phyloP scores from a whole-genome alignment of 1,284 basidiomycete genomes.

The Rhodotorula sp. region DNA sequence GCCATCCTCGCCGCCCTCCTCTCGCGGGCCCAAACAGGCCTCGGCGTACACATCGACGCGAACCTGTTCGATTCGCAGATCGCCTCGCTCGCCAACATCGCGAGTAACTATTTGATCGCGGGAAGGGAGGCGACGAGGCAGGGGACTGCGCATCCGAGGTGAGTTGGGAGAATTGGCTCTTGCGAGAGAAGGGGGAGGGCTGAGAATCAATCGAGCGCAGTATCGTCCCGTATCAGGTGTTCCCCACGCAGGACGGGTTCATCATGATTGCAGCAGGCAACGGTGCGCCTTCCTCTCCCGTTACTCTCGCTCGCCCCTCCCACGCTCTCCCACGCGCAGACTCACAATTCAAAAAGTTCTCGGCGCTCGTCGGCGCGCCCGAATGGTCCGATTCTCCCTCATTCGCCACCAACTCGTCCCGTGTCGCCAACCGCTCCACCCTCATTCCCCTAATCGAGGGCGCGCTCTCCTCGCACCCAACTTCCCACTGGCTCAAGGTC shows the following conservation, averaged over 20 bases:
- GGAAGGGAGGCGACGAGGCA: slow-evolving; percentile 81
- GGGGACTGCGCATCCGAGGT: slow-evolving; percentile 75
- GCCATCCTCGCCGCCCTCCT: slow-evolving; percentile 87
- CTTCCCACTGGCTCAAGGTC: slow-evolving; percentile 69
- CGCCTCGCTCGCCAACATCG: slow-evolving; percentile 88
- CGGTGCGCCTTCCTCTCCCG: slow-evolving; percentile 54
- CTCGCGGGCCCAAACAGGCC: slow-evolving; percentile 76
- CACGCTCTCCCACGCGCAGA: slow-evolving; percentile 25
- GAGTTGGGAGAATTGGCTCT: neutral
- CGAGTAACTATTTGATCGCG: slow-evolving; percentile 86
- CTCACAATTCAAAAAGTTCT: slow-evolving; percentile 65
- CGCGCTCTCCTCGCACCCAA: slow-evolving; percentile 59
- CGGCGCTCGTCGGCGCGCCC: slow-evolving; percentile 60
- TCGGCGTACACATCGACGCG: slow-evolving; percentile 81
- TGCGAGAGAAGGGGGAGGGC: neutral
- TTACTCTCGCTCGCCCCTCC: neutral
- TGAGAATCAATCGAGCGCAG: neutral
- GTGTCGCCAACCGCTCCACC: slow-evolving; percentile 72
- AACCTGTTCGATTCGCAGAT: slow-evolving; percentile 58
- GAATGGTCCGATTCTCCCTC: slow-evolving; percentile 60
- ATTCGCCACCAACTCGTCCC: slow-evolving; percentile 69
- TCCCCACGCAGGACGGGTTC: slow-evolving; percentile 82
- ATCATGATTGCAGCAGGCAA: slow-evolving; percentile 94
- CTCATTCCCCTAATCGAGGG: slow-evolving; percentile 71
- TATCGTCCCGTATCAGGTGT: slow-evolving; percentile 88